Conservation (phyloP, 2,329 filamentous ascomycete genomes). For the Cladosporium sp. region DNA sequence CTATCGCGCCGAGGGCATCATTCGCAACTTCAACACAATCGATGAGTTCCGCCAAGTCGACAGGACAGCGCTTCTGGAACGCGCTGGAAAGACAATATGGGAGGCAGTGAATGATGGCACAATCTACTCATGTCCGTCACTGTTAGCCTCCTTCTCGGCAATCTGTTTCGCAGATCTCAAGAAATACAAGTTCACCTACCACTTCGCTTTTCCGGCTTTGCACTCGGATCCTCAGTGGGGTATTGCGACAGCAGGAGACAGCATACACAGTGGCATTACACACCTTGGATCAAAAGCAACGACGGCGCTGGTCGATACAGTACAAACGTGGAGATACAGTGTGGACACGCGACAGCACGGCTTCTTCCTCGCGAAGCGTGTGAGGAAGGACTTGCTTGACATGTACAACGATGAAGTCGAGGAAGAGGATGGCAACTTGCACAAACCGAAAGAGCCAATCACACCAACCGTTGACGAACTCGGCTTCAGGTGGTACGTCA, state of each 20-base stretch:
- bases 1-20: conserved; percentile 86
- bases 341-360: conserved; percentile 84
- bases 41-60: conserved; percentile 88
- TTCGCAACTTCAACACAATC: conserved; percentile 94
- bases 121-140: conserved; percentile 90
- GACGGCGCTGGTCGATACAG: conserved; percentile 73
- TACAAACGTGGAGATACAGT: conserved; percentile 84
- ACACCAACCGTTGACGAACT: conserved; percentile 54
- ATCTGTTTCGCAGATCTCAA: conserved; percentile 95
- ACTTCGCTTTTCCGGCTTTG: conserved; percentile 93
- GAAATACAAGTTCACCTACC: conserved; percentile 97
- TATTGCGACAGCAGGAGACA: conserved; percentile 44
- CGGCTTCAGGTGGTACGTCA: conserved; percentile 75
- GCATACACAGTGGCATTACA: conserved; percentile 43
- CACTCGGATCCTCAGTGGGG: conserved; percentile 87
- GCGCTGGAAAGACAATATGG: conserved; percentile 87
- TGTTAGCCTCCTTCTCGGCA: conserved; percentile 84
- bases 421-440: conserved; percentile 36
- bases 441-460: conserved; percentile 50
- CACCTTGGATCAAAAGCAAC: conserved; percentile 69
- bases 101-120: conserved; percentile 95
- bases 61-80: conserved; percentile 73
- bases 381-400: conserved; percentile 43
- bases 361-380: conserved; percentile 90
- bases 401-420: conserved; percentile 36